Percentiles rank a stretch among this genome's conserved stretches.
Conservation (phyloP, 164 flowering plant genomes). For the Brasenia schreberi region DNA sequence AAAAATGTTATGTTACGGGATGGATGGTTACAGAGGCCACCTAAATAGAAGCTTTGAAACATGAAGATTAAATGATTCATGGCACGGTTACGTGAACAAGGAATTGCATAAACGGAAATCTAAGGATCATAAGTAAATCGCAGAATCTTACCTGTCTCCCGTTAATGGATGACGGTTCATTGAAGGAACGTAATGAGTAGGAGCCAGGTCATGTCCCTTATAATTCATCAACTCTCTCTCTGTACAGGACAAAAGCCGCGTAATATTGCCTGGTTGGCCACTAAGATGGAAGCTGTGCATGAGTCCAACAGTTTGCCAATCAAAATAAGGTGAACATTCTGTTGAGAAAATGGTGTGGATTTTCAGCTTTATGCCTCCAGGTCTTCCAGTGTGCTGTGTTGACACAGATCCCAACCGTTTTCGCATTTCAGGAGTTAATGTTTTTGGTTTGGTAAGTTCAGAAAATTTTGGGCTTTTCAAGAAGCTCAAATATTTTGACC, state of each 20-base stretch:
- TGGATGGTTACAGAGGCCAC: too few species aligned
- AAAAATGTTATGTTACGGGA: too few species aligned
- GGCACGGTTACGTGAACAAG: too few species aligned
- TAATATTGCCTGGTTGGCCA: constrained; percentile 95
- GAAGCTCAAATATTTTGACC: constrained; percentile 91
- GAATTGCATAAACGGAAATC: too few species aligned
- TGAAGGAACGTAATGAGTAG: constrained; percentile 98
- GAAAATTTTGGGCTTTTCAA: constrained; percentile 71
- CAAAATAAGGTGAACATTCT: constrained; percentile 82
- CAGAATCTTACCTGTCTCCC: constrained; percentile 67
- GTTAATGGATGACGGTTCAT: constrained; percentile 94
- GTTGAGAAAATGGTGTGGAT: constrained; percentile 93
- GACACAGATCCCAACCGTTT: constrained; percentile 17
- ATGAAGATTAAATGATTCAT: too few species aligned
- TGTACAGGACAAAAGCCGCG: constrained; percentile 94
- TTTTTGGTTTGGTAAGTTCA: constrained; percentile 63
- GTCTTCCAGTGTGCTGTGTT: constrained; percentile 18
- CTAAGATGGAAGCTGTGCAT: constrained; percentile 84
- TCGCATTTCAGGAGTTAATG: constrained; percentile 19
- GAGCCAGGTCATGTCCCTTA: constrained; percentile 81
- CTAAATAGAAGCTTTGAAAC: too few species aligned
- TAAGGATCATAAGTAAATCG: not conserved
- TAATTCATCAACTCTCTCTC: constrained; percentile 69
- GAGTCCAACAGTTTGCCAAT: constrained; percentile 99
- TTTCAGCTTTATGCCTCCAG: constrained; percentile 40